A percentile compares a stretch with the other conserved stretches of the same genome.
phyloP scores from a whole-genome alignment of 495 filamentous ascomycete genomes.

The Daldinia caldariorum region DNA sequence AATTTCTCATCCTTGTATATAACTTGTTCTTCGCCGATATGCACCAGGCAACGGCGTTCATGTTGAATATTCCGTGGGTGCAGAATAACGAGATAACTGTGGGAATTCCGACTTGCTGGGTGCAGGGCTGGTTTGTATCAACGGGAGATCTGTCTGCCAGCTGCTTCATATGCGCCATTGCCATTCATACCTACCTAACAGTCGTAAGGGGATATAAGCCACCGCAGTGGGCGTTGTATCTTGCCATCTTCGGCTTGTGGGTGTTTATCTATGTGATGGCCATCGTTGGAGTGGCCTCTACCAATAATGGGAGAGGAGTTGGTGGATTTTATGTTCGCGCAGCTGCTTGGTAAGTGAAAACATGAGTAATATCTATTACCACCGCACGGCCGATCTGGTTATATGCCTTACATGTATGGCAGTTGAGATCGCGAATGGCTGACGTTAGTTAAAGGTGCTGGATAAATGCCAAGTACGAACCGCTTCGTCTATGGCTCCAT shows the following conservation, averaged over 20 bases:
- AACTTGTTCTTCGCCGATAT: constrained; percentile 80
- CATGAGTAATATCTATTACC: background rate
- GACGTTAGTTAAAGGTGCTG: constrained; percentile 63
- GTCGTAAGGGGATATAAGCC: constrained; percentile 69
- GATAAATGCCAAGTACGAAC: constrained; percentile 69
- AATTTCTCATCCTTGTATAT: constrained; percentile 77
- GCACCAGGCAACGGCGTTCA: constrained; percentile 73
- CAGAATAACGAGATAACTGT: constrained; percentile 63
- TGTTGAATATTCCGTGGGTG: constrained; percentile 72
- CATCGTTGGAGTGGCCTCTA: constrained; percentile 62
- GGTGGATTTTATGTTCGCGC: constrained; percentile 69
- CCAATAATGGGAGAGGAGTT: constrained; percentile 55
- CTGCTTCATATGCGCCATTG: constrained; percentile 75
- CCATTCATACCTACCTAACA: constrained; percentile 72
- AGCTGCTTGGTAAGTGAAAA: constrained; percentile 65
- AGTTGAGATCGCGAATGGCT: background rate
- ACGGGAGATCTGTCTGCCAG: constrained; percentile 75
- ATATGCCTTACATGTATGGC: background rate
- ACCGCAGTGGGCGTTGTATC: constrained; percentile 63
- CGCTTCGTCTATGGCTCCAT: constrained; percentile 73
- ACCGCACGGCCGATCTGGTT: background rate
- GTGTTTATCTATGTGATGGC: constrained; percentile 66
- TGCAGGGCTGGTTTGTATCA: constrained; percentile 76
- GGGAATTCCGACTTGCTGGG: constrained; percentile 68
- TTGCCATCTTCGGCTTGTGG: constrained; percentile 64